Evolutionary conservation across 106 monocot genomes (phyloP), one percentile per base, ranked within the genome.

Genomic region (Alisma plantagoaquatica): DNA sequence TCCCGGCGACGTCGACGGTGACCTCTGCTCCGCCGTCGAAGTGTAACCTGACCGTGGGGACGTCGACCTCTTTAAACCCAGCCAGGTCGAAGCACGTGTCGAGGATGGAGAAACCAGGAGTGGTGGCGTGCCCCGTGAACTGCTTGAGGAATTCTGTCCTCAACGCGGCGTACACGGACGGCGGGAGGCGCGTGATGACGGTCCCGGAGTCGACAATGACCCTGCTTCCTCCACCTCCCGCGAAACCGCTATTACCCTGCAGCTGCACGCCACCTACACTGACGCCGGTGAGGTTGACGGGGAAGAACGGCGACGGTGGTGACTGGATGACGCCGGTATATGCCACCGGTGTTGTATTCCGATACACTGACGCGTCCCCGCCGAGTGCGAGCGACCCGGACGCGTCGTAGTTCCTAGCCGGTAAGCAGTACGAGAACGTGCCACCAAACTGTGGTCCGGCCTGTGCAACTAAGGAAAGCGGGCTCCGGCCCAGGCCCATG

Each of bases 161-260:
- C 54, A 93, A 23, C 0, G 77, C 77, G 7, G 45, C 62, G 71
- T 87, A 77, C 4, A 87, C 32, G 1, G 93, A 83, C 3, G 93
- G 93, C 15, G 53, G 65, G 16, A 93, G 77, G 26, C 79, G 62
- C 1, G 79, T 86, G 29, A 92, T 86, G 18, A 83, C 86, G 2
- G 92, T 92, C 17, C 92, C 93, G 0, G 93, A 93, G 46, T 93
- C 93, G 14, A 93, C 77, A 2, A 93, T 52, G 9, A 73, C 33
- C 19, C 47, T 70, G 23, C 69, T 64, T 15, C 27, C 59, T 16
- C 60, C 27, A 31, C 80, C 70, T 22, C 70, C 74, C 0, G 73
- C 30, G 12, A n/a, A n/a, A n/a, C n/a, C n/a, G n/a, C n/a, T n/a
- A n/a, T n/a, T n/a, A n/a, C 79, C 62, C 16, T 73, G 56, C 4